Conservation (phyloP, 805 yeast genomes). For the Ogataea parapolymorpha region DNA sequence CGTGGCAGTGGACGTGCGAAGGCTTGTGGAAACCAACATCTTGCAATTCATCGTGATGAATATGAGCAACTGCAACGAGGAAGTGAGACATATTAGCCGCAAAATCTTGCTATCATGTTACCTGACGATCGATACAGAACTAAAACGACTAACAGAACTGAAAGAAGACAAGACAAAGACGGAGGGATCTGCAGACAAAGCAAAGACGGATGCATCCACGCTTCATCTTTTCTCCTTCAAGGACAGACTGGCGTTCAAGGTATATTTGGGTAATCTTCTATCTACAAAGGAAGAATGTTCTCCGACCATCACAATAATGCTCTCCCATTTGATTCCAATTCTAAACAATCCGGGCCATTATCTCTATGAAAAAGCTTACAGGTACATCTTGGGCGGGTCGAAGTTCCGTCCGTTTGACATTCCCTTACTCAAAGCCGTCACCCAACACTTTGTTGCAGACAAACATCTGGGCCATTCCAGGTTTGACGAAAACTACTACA, state of each 20-base stretch:
- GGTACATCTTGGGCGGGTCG: constrained; percentile 63
- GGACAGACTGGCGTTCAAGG: constrained; percentile 53
- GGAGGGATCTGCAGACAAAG: constrained; percentile 3
- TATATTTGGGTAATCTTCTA: constrained; percentile 48
- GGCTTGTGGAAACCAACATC: constrained; percentile 53
- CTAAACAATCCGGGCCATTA: constrained; percentile 68
- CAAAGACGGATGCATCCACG: constrained; percentile 1
- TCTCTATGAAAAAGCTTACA: constrained; percentile 66
- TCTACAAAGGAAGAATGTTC: constrained; percentile 36
- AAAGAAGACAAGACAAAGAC: constrained; percentile 18
- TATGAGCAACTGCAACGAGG: constrained; percentile 36
- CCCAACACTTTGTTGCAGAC: constrained; percentile 27
- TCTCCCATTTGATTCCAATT: constrained; percentile 55
- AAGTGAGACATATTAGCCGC: constrained; percentile 36
- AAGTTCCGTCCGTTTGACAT: constrained; percentile 38
- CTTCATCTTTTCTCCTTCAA: constrained; percentile 37
- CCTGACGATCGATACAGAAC: constrained; percentile 38
- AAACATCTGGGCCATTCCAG: constrained; percentile 21
- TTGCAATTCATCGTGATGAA: constrained; percentile 49
- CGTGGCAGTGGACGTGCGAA: constrained; percentile 47
- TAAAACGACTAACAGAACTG: constrained; percentile 23
- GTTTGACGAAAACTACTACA: constrained; percentile 49
- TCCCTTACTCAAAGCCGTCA: constrained; percentile 44
- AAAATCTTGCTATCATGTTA: constrained; percentile 45
- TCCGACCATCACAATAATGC: constrained; percentile 50